Base-by-base conservation (phyloP, 2,329 filamentous ascomycete genomes). In the Diplodia intermedia region DNA sequence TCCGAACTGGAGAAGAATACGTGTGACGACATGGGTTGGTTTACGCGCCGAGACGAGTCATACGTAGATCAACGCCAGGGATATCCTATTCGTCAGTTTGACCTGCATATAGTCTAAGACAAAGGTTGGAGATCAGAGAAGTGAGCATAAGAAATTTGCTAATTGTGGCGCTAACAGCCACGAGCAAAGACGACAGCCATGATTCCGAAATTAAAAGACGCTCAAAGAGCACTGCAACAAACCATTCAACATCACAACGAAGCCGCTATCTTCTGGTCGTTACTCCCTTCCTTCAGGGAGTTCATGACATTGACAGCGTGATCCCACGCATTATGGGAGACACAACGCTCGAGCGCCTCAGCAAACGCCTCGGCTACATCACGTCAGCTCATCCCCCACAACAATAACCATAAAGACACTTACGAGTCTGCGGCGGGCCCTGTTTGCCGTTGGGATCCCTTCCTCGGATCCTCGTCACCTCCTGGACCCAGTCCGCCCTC, bases 401-500 rank as follows among this genome's bases (percentile, higher is more conserved):
- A 4, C 3, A 6, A 8, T 1, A 26, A n/a, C 8, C 1, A 4
- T 12, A 1, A 5, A 2, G 14, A 61, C 50, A 66, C 68, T 67
- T 69, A 55, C 73, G 69, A 50, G 80, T 76, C 1, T 79, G 68
- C 14, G 74, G 73, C 9, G 75, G 75, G 0, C 75, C 75, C 1
- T 67, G 20, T 15, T 52, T 61, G 12, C 68, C 77, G 1, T 78
- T 76, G 2, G 81, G 75, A 69, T 89, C 85, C 67, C 75, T 73
- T 0, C 87, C 87, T 0, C 82, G 81, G 31, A 82, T 73, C 33
- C 88, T 82, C 1, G 88, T 86, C 69, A 82, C 85, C 14, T 86
- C 81, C 71, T 90, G 89, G 6, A 90, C 85, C 12, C 68, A 79
- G 20, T 86, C 82, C 0, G 86, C 87, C 38, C 89, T 83, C 29